Base-by-base conservation (phyloP, 2,329 filamentous ascomycete species). In the Fusarium newnesense region DNA sequence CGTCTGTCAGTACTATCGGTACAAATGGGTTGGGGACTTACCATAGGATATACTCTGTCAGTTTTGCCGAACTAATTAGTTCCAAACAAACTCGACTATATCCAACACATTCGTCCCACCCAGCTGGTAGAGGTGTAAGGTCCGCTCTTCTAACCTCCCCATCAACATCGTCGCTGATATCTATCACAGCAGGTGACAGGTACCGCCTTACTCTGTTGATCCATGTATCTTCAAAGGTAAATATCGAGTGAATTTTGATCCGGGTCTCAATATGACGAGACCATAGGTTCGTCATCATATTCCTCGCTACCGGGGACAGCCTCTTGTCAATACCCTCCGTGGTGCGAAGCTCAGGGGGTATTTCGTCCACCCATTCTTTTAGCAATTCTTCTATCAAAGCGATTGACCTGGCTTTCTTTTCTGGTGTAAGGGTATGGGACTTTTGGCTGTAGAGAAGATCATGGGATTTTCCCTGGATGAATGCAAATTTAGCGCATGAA, bases 171-270 rank as follows among this genome's bases (percentile, higher is more conserved):
- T 75, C 64, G 3, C 64, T 56, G 6, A 76, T 18, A 13, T 75
- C 75, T 21, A 75, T 70, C 7, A 77, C 67, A 3, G 69, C 28
- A 0, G 75, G 69, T 0, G 62, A 66, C 0, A 77, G 28, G 8
- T 77, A 77, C 2, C 50, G 39, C 13, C 42, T 59, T 28, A 77
- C 62, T 34, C 71, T 67, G 2, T 56, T 57, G 2, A 77, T 50
- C 75, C 75, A 77, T 0, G 47, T 42, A 15, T 69, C 63, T 5
- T 77, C 75, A 32, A 77, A 77, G 0, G 72, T 64, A 12, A 77
- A 77, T 12, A 77, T 67, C 1, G 69, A 67, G 7, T 59, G 65
- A 9, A 76, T 34, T 12, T 74, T 61, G 19, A 75, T 59, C 13
- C 69, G 32, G 6, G 60, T 70, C 53, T 76, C 75, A 7, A 74